Base-by-base conservation (phyloP, 176 grass and related monocot species). In the Guadua angustifolia region DNA sequence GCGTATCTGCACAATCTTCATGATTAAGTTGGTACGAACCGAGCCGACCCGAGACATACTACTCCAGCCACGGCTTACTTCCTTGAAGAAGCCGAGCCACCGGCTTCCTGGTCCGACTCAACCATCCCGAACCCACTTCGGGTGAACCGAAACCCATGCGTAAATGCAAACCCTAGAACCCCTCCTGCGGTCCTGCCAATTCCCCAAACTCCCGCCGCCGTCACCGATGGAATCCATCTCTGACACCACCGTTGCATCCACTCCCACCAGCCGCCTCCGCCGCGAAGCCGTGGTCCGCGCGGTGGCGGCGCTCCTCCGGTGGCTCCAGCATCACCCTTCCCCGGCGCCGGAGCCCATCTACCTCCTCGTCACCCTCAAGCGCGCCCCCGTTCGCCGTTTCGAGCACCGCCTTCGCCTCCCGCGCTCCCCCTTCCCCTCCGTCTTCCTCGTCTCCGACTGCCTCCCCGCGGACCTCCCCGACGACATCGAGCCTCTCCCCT, bases 391-490 rank as follows among this genome's bases (percentile, higher is more conserved):
- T 38, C 82, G 74, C 53, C 88, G 82, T 59, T 82, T 85, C 68
- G 77, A 84, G 73, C 88, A 87, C 85, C 29, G 66, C 14, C 82
- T 93, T 68, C 73, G 69, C 85, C 88, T 90, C 73, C 88, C 85
- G 60, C 85, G 66, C 88, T 82, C 82, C 22, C 88, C 78, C 9
- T 93, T 87, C 78, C 77, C 85, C 12, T 77, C 85, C 68, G 71
- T 90, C 62, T 85, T 64, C 43, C 82, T 87, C 17, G 64, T 87
- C 78, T 66, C 85, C 19, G 88, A 89, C 85, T 73, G 60, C 53
- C 73, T 39, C 61, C 84, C 72, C 11, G 78, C 76, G 60, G 66
- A 61, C 2, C 65, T 90, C 17, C 82, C 88, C 26, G 66, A 88
- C 38, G 52, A 87, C 73, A 66, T 91, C 65, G 73, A 90, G 52